Percentiles rank a stretch among this genome's conserved stretches.
These are phyloP conservation scores for Phanerochaete carnosa DNA, from an alignment of 768 basidiomycete genomes.

Conservation along the genomic window DNA sequence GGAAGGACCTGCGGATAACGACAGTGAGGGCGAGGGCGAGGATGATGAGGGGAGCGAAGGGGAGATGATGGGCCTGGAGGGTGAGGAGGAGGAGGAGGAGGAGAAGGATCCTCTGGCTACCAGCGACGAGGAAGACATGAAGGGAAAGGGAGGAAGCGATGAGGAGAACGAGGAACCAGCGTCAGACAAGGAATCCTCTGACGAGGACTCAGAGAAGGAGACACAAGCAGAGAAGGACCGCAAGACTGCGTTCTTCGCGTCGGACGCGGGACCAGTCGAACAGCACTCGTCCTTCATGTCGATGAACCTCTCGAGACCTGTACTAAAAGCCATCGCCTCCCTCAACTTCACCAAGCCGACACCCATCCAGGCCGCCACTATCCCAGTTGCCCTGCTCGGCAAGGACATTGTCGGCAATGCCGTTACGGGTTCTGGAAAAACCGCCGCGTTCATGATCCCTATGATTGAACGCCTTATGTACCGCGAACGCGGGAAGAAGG, in stretches of 20 bases:
- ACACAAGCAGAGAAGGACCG: slow-evolving; percentile 59
- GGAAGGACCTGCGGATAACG: slow-evolving; percentile 29
- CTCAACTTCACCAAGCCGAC: slow-evolving; percentile 84
- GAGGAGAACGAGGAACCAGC: slow-evolving; percentile 25
- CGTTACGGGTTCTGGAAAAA: slow-evolving; percentile 97
- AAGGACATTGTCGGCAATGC: slow-evolving; percentile 96
- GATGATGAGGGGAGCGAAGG: slow-evolving; percentile 36
- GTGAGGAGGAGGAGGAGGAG: slow-evolving; percentile 23
- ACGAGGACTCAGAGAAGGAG: slow-evolving; percentile 59
- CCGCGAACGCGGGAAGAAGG: slow-evolving; percentile 83
- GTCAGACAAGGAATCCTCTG: slow-evolving; percentile 50
- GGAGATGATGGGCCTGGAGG: slow-evolving; percentile 15
- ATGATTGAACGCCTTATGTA: slow-evolving; percentile 91
- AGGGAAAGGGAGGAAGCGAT: slow-evolving; percentile 14
- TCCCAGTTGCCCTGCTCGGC: slow-evolving; percentile 90
- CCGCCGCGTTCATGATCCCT: slow-evolving; percentile 94
- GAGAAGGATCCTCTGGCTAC: slow-evolving; percentile 37
- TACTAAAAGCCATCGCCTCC: slow-evolving; percentile 85
- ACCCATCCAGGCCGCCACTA: slow-evolving; percentile 92
- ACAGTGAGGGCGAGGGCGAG: slow-evolving; percentile 32
- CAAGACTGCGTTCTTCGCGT: slow-evolving; percentile 88
- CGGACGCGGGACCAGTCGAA: slow-evolving; percentile 40
- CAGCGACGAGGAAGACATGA: slow-evolving; percentile 34
- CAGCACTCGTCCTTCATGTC: slow-evolving; percentile 79
- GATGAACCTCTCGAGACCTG: slow-evolving; percentile 94